phyloP scores from a whole-genome alignment of 2,329 filamentous ascomycete genomes.

The Phialocephala subalpina region DNA sequence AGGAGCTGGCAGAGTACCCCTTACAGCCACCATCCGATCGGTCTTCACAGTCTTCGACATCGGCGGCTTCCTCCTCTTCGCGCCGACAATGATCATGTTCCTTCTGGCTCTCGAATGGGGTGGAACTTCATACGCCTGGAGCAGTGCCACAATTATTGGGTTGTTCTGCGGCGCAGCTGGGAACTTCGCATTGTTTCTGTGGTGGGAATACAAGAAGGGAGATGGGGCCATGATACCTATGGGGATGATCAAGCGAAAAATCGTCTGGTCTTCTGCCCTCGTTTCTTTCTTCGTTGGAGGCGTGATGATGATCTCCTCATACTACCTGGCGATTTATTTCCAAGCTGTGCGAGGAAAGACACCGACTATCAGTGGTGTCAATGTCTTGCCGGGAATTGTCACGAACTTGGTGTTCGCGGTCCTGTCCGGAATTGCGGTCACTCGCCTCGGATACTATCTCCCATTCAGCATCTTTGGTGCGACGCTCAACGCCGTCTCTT shows the following conservation, averaged over 20 bases:
- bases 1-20: background rate
- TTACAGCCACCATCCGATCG: background rate
- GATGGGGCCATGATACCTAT: constrained; percentile 40
- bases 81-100: constrained; percentile 42
- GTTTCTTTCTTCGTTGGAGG: constrained; percentile 18
- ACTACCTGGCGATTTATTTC: constrained; percentile 42
- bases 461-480: constrained; percentile 43
- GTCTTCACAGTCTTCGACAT: constrained; percentile 40
- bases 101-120: constrained; percentile 47
- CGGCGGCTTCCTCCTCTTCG: constrained; percentile 44
- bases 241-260: constrained; percentile 31
- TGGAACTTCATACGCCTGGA: constrained; percentile 44
- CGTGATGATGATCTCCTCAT: constrained; percentile 16
- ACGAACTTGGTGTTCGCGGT: constrained; percentile 23
- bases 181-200: constrained; percentile 35
- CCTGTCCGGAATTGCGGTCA: constrained; percentile 31
- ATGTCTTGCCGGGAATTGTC: constrained; percentile 36
- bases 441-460: constrained; percentile 44
- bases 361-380: constrained; percentile 38
- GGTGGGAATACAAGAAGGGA: constrained; percentile 36
- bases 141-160: constrained; percentile 37
- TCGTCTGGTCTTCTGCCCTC: constrained; percentile 30
- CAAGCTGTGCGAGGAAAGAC: constrained; percentile 39
- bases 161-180: constrained; percentile 36
- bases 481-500: constrained; percentile 41